Evolutionary conservation across 306 rosid species (phyloP).

Genomic region (Castanea crenata): DNA sequence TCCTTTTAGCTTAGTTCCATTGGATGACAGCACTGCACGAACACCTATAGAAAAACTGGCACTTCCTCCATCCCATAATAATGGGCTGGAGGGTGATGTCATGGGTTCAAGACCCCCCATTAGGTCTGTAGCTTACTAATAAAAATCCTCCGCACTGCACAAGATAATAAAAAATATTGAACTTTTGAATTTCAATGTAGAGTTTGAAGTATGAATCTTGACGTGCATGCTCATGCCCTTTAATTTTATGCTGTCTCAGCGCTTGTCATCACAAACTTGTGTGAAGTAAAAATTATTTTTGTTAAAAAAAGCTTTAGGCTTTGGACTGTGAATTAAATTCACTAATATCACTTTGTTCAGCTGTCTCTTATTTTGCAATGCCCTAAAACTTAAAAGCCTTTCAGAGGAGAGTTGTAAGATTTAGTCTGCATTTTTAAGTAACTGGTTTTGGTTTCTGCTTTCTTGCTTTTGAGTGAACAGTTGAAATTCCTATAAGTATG

Average conservation of each 20-base stretch:
- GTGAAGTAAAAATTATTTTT: not conserved
- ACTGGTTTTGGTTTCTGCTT: not conserved
- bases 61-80: too few species aligned
- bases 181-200: slow-evolving; percentile 16
- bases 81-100: too few species aligned
- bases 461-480: not conserved
- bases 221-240: slow-evolving; percentile 1
- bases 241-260: slow-evolving; percentile 1
- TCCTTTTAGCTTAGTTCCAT: slow-evolving; percentile 23
- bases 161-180: not conserved
- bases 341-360: not conserved
- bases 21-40: slow-evolving; percentile 5
- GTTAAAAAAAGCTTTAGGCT: not conserved
- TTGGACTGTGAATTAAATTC: not conserved
- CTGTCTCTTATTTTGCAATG: not conserved
- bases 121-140: too few species aligned
- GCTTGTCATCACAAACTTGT: not conserved
- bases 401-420: not conserved
- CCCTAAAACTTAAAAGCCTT: not conserved
- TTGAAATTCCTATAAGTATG: not conserved
- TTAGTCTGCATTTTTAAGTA: not conserved
- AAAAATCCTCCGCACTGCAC: too few species aligned
- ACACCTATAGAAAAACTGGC: too few species aligned
- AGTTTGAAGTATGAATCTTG: slow-evolving; percentile 9
- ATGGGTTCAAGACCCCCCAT: too few species aligned